phyloP scores from a whole-genome alignment of 768 basidiomycete genomes.

The Macrolepiota dolichaula region DNA sequence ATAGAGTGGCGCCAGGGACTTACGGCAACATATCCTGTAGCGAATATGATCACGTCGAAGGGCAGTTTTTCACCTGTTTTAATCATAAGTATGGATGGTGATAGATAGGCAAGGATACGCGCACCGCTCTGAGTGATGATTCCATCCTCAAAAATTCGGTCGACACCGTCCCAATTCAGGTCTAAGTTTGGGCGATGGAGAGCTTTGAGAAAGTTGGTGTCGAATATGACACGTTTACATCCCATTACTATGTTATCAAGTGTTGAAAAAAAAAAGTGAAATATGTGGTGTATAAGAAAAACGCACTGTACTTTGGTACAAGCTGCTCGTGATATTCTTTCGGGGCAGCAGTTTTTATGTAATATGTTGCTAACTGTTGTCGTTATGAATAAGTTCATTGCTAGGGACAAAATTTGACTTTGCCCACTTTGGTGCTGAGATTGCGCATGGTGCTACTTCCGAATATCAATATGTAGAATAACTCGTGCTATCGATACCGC shows the following conservation, averaged over 20 bases:
- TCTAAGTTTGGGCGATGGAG: slow-evolving; percentile 45
- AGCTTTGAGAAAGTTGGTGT: slow-evolving; percentile 41
- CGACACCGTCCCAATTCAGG: slow-evolving; percentile 39
- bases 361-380: slow-evolving; percentile 19
- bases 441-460: not conserved
- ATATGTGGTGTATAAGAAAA: not conserved
- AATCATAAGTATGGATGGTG: too few species aligned
- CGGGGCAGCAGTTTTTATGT: slow-evolving; percentile 41
- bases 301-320: slow-evolving; percentile 46
- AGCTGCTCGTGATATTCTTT: slow-evolving; percentile 39
- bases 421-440: not conserved
- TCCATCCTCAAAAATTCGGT: slow-evolving; percentile 36
- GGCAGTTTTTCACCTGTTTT: slow-evolving; percentile 32
- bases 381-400: not conserved
- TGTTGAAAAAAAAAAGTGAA: too few species aligned
- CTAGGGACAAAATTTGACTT: too few species aligned
- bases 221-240: slow-evolving; percentile 52
- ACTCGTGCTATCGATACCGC: not conserved
- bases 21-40: slow-evolving; percentile 33
- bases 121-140: slow-evolving; percentile 37
- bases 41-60: slow-evolving; percentile 38
- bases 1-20: not conserved
- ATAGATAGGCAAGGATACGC: too few species aligned
- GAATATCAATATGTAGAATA: not conserved
- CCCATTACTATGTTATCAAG: slow-evolving; percentile 34